Evolutionary conservation across 1,284 basidiomycete species (phyloP), one percentile per base, ranked within the genome.

Genomic region (Tilletia setariae): DNA sequence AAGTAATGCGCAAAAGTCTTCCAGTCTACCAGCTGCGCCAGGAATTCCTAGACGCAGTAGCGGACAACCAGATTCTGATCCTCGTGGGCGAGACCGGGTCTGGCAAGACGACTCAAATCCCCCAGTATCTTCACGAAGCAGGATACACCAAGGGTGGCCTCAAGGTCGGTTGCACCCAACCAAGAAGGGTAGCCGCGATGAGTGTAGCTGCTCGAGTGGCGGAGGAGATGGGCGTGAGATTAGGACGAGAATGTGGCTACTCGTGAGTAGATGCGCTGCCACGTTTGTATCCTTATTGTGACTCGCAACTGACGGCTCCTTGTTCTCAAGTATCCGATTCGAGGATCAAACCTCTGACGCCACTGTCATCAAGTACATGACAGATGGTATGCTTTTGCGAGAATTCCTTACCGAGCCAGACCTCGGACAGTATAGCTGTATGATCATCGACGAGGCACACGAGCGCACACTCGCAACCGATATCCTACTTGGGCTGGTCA

Each of bases 121-220:
- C 96, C 0, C 96, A 99, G 82, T 99, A 97, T 82, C 88, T 98
- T 4, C 93, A 97, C 82, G 96, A 98, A 85, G 94, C 93, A 1
- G 96, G 96, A 1, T 98, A 92, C 84, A 95, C 93, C 2, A 87
- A 89, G 23, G 87, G 88, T 74, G 94, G 95, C 7, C 76, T 79
- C 43, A 98, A 94, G 83, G 87, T 99, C 43, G 96, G 94, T 0
- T 99, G 96, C 81, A 99, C 96, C 0, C 96, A 99, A 83, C 96
- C 96, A 43, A 91, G 96, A 79, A 92, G 96, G 74, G 96, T 99
- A 15, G 96, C 96, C 2, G 96, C 96, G 40, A 98, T 98, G 96
- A 95, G 92, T 59, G 96, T 99, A 63, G 96, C 96, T 1, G 93
- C 94, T 3, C 94, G 96, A 85, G 96, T 99, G 2, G 95, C 95